Conservation (phyloP, 257 asterid species). For the Ophiorrhiza pumila region DNA sequence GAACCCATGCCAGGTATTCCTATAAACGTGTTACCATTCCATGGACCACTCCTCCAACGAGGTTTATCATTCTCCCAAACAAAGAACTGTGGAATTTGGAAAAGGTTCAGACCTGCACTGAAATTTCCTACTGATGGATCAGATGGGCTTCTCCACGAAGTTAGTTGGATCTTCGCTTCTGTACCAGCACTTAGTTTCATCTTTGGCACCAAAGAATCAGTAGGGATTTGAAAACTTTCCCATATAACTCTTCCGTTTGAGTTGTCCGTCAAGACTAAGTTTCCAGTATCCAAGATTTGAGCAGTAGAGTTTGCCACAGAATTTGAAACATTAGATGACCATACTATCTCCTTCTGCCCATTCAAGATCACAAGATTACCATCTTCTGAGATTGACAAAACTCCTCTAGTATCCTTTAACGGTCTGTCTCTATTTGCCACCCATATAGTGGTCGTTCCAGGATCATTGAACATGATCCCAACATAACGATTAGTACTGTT, state of each 20-base stretch:
- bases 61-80: conserved; percentile 32
- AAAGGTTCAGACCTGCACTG: conserved; percentile 25
- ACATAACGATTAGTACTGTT: conserved; percentile 24
- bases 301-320: conserved; percentile 28
- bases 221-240: conserved; percentile 47
- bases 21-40: conserved; percentile 27
- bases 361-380: conserved; percentile 42
- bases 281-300: conserved; percentile 43
- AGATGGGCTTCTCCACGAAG: conserved; percentile 37
- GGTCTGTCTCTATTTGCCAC: conserved; percentile 55
- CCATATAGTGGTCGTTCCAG: conserved; percentile 36
- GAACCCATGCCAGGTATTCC: conserved; percentile 22
- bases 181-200: conserved; percentile 40
- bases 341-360: conserved; percentile 26
- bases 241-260: conserved; percentile 29
- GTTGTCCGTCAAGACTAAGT: conserved; percentile 36
- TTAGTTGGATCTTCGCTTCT: conserved; percentile 24
- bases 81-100: conserved; percentile 32
- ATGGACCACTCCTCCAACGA: conserved; percentile 46
- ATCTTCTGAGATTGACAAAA: conserved; percentile 31
- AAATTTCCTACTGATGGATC: conserved; percentile 53
- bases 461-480: conserved; percentile 33
- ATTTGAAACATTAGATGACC: conserved; percentile 41
- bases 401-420: conserved; percentile 34
- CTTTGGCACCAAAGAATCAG: conserved; percentile 33